Percentiles rank a stretch among this genome's conserved stretches.
Evolutionary conservation across 768 basidiomycete species (phyloP).

Genomic region (Amanita subjunquillea): DNA sequence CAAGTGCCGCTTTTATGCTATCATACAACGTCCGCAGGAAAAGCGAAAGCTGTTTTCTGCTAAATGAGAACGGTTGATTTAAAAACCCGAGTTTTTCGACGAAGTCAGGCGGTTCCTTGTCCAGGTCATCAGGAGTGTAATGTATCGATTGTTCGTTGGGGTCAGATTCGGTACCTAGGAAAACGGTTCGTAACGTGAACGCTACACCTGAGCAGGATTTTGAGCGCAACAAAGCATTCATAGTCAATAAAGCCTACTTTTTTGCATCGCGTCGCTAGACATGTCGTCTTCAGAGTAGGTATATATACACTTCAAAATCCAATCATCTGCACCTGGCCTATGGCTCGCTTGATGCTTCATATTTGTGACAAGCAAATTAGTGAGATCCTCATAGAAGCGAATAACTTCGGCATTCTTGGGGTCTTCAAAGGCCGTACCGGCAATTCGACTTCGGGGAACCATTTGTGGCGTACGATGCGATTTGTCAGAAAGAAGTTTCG

Average conservation of each 20-base stretch:
- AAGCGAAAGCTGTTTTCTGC: slow-evolving; percentile 50
- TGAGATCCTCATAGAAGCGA: slow-evolving; percentile 78
- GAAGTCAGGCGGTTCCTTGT: slow-evolving; percentile 48
- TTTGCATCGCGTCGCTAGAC: slow-evolving; percentile 16
- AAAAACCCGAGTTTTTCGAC: slow-evolving; percentile 55
- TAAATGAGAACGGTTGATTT: slow-evolving; percentile 56
- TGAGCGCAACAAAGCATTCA: not conserved
- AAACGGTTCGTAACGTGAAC: slow-evolving; percentile 44
- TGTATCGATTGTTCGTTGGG: slow-evolving; percentile 35
- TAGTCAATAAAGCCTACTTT: slow-evolving; percentile 25
- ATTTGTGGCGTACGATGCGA: slow-evolving; percentile 31
- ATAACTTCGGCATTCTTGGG: slow-evolving; percentile 52
- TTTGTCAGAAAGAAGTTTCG: slow-evolving; percentile 31
- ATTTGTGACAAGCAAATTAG: slow-evolving; percentile 62
- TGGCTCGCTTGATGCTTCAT: slow-evolving; percentile 34
- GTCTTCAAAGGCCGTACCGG: slow-evolving; percentile 32
- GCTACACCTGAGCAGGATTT: slow-evolving; percentile 36
- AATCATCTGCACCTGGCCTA: slow-evolving; percentile 43
- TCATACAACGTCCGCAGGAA: slow-evolving; percentile 57
- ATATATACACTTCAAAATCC: slow-evolving; percentile 58
- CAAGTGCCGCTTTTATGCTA: slow-evolving; percentile 28
- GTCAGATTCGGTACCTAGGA: slow-evolving; percentile 20
- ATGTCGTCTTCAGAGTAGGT: slow-evolving; percentile 33
- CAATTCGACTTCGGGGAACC: slow-evolving; percentile 22
- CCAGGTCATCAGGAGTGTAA: slow-evolving; percentile 55